Evolutionary conservation across 1,284 basidiomycete species (phyloP).

Genomic region (Rhodotorula sp.): DNA sequence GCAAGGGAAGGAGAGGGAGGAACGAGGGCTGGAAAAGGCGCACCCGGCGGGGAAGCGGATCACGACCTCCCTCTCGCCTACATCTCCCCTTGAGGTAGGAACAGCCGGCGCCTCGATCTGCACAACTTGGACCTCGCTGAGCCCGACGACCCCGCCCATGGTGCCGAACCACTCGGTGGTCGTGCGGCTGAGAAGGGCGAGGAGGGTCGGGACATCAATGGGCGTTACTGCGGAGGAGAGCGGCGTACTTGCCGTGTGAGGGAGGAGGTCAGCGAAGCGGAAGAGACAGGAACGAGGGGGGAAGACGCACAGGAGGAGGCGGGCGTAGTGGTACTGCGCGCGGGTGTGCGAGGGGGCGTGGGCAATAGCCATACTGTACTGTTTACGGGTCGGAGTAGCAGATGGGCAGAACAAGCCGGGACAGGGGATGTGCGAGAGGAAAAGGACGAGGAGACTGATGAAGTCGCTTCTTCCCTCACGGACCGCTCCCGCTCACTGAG

Average conservation of each 20-base stretch:
- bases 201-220: conserved; percentile 3
- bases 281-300: not conserved
- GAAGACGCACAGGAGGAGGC: conserved; percentile 17
- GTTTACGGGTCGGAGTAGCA: not conserved
- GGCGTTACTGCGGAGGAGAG: not conserved
- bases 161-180: conserved; percentile 21
- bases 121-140: conserved; percentile 16
- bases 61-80: not conserved
- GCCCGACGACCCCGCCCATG: conserved; percentile 10
- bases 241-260: not conserved
- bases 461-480: not conserved
- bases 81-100: no score
- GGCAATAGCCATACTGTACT: not conserved
- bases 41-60: conserved; percentile 27
- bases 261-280: not conserved
- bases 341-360: not conserved
- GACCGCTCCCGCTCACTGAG: no score
- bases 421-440: no score
- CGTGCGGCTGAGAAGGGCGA: conserved; percentile 2
- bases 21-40: not conserved
- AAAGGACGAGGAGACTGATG: not conserved
- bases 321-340: conserved; percentile 16
- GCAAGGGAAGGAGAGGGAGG: accelerated
- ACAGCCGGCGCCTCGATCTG: not conserved
- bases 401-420: not conserved